These are phyloP conservation scores for Didymella keratinophila DNA, from an alignment of 2,329 filamentous ascomycete species.

Conservation along the genomic window DNA sequence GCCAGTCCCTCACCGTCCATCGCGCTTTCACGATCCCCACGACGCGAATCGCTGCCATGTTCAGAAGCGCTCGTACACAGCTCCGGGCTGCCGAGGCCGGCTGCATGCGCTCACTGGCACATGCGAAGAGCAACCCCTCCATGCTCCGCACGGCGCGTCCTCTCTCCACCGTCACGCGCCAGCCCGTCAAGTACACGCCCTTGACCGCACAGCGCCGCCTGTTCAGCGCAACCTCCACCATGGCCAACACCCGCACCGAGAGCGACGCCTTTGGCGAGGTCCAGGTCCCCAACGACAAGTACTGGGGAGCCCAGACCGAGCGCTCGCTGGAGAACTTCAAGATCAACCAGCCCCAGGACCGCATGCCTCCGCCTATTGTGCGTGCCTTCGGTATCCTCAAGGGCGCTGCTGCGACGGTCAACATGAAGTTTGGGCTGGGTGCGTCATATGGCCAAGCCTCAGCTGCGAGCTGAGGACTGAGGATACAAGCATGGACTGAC, in stretches of 20 bases:
- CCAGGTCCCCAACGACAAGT: constrained; percentile 89
- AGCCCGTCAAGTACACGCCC: constrained; percentile 27
- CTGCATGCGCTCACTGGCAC: constrained; percentile 44
- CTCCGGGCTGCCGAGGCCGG: constrained; percentile 48
- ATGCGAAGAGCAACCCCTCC: constrained; percentile 47
- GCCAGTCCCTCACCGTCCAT: constrained; percentile 7
- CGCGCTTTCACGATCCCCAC: constrained; percentile 6
- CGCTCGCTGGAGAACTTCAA: constrained; percentile 96
- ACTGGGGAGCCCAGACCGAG: constrained; percentile 98
- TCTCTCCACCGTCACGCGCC: constrained; percentile 40
- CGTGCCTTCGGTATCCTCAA: constrained; percentile 97
- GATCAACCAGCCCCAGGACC: constrained; percentile 99
- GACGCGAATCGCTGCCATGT: constrained; percentile 38
- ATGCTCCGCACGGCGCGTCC: constrained; percentile 34
- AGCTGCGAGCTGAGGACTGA: not conserved
- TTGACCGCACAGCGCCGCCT: constrained; percentile 37
- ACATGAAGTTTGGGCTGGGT: constrained; percentile 91
- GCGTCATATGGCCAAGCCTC: constrained; percentile 48
- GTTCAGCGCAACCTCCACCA: constrained; percentile 45
- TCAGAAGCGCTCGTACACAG: constrained; percentile 44
- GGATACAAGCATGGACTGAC: constrained; percentile 27
- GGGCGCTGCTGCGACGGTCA: constrained; percentile 93
- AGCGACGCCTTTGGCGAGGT: constrained; percentile 98
- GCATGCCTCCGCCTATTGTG: constrained; percentile 93
- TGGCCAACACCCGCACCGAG: constrained; percentile 75